Evolutionary conservation across 371 early-diverging fungal species (phyloP).

Genomic region (Actinomortierella ambigua): DNA sequence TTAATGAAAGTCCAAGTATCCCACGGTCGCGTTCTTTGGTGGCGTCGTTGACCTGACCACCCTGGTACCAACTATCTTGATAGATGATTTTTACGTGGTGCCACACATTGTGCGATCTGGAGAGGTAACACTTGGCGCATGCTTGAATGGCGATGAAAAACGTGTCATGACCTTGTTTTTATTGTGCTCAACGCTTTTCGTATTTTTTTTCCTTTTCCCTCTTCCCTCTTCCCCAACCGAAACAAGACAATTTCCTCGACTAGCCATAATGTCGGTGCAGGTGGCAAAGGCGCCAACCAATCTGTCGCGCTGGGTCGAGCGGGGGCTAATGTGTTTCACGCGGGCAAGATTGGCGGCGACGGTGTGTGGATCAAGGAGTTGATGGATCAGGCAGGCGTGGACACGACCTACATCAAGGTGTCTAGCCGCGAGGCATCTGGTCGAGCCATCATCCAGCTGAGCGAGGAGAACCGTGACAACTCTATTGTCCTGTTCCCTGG

Average conservation of each 20-base stretch:
- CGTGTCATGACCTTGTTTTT: background rate
- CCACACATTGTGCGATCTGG: conserved; percentile 83
- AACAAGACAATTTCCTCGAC: conserved; percentile 68
- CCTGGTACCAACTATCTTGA: background rate
- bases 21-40: background rate
- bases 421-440: conserved; percentile 66
- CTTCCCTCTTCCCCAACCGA: background rate
- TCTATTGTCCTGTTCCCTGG: conserved; percentile 87
- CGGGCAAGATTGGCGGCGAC: conserved; percentile 87
- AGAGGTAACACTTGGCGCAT: conserved; percentile 50
- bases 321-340: conserved; percentile 71
- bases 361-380: conserved; percentile 77
- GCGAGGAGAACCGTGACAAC: conserved; percentile 74
- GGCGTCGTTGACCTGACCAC: background rate
- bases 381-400: conserved; percentile 57
- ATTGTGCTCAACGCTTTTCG: background rate
- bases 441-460: conserved; percentile 88
- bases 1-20: too few species aligned
- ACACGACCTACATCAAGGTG: conserved; percentile 52
- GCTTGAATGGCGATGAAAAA: background rate
- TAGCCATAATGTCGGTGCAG: conserved; percentile 69
- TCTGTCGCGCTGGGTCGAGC: conserved; percentile 81
- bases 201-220: background rate
- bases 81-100: conserved; percentile 81
- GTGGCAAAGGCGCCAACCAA: conserved; percentile 94